Evolutionary conservation across 495 filamentous ascomycete genomes (phyloP), one percentile per base, ranked within the genome.

Genomic region (Penicillium turbatum): DNA sequence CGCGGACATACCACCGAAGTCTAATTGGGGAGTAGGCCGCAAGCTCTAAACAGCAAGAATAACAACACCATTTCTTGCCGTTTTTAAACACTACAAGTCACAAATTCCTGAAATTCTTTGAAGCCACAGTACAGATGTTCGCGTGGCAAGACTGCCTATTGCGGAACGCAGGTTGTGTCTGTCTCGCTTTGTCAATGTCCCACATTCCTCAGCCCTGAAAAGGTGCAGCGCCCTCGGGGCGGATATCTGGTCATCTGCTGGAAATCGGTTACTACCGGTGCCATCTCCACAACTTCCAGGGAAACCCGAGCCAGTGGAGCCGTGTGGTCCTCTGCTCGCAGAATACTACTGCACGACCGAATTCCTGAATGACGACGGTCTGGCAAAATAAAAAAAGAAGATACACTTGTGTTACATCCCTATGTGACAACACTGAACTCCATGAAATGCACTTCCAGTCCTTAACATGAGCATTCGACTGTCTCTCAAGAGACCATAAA

Each of bases 1-100:
- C 83, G 87, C 68, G 88, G 89, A 6, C 63, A 71, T 34, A 62
- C 46, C 16, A 51, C 42, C 24, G 53, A 53, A 24, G 39, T 29
- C 9, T 55, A 42, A 27, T 35, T 9, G 8, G 26, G 15, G 12
- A 36, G n/a, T 30, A 10, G 7, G 16, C 19, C 1, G 2, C 47
- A 21, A 29, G 8, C 2, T 5, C 30, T 29, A 30, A 44, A 5
- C n/a, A 29, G 8, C 6, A 8, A 30, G 41, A 26, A 12, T 44
- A 2, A 44, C 29, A 44, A 6, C 15, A 43, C 26, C 41, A 7
- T 31, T 30, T 44, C 9, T 16, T n/a, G 9, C n/a, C 24, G 15
- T 43, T 2, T 17, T 17, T 8, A 30, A 17, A 11, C 26, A 44
- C n/a, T 2, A 15, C 26, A 10, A 3, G 27, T 29, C 12, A 1